A percentile compares a stretch with the other conserved stretches of the same genome.
Evolutionary conservation across 306 rosid species (phyloP).

Genomic region (Glycine tomentella): DNA sequence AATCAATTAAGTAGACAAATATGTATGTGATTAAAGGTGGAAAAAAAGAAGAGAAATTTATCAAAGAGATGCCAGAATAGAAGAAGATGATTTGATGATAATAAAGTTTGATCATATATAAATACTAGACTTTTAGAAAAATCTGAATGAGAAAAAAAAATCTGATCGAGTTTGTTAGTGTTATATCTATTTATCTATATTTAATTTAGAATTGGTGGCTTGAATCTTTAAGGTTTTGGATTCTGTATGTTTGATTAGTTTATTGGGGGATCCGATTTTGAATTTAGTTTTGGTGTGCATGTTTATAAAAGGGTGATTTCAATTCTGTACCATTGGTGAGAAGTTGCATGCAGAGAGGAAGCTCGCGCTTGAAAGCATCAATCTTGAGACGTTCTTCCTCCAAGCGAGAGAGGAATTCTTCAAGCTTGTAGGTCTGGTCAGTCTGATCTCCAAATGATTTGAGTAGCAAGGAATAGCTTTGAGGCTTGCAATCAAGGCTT

Average conservation of each 20-base stretch:
- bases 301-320: too few relatives aligned
- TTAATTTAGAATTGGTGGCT: neutral
- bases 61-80: too few relatives aligned
- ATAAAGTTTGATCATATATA: too few relatives aligned
- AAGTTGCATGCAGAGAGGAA: slow-evolving; percentile 99
- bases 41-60: too few relatives aligned
- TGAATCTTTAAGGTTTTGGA: slow-evolving; percentile 41
- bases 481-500: slow-evolving; percentile 84
- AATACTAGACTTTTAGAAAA: too few relatives aligned
- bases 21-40: too few relatives aligned
- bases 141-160: too few relatives aligned
- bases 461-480: slow-evolving; percentile 78
- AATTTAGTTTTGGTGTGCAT: neutral
- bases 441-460: slow-evolving; percentile 77
- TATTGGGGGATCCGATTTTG: neutral
- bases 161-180: too few relatives aligned
- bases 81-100: too few relatives aligned
- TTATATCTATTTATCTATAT: too few relatives aligned
- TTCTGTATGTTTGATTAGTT: slow-evolving; percentile 32
- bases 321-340: slow-evolving; percentile 76
- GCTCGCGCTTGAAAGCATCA: slow-evolving; percentile 98
- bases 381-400: slow-evolving; percentile 97
- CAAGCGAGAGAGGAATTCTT: slow-evolving; percentile 83
- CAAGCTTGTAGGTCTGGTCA: slow-evolving; percentile 78
- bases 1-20: slow-evolving; percentile 8